Evolutionary conservation across 2,329 filamentous ascomycete species (phyloP), one percentile per base, ranked within the genome.

Genomic region (Penicillium sp.): DNA sequence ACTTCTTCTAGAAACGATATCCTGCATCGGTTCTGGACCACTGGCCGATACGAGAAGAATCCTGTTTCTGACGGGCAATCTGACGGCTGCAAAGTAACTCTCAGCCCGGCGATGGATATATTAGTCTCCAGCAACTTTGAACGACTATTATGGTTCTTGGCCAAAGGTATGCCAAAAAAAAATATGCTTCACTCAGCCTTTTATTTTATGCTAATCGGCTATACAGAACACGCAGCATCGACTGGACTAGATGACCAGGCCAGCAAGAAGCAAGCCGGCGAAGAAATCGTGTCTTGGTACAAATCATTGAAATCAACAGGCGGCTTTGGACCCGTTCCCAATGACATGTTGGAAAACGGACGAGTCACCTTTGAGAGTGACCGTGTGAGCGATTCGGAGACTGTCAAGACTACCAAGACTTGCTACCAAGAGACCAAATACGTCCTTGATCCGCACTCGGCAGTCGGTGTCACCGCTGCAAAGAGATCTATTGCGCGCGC

Each of bases 51-150:
- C 76, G 90, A 94, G 78, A 97, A 97, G 82, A 82, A 91, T 66
- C 79, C 85, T 8, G 79, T 84, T 7, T 59, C 93, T 60, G 38
- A 51, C 8, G 48, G 23, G 18, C n/a, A 33, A 26, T 21, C 33
- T 12, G 33, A 42, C 18, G 50, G 21, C 35, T 52, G 50, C 56
- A 92, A 91, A 76, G 92, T 96, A 77, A 99, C 94, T 0, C 82
- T 95, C 52, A 91, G 88, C 64, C 94, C 94, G 0, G 94, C 94
- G 47, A 97, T 99, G 94, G 94, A 99, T 72, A 97, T 97, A 63
- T 81, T 97, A 3, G 92, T 97, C 12, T 93, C 89, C 23, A 94
- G 89, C 71, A 99, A 99, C 79, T 97, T 99, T 70, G 94, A 99
- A 80, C 85, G 94, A 30, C 81, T 99, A 5, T 81, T 99, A 11